phyloP scores from a whole-genome alignment of 306 rosid species.

The Biancaea sappan region DNA sequence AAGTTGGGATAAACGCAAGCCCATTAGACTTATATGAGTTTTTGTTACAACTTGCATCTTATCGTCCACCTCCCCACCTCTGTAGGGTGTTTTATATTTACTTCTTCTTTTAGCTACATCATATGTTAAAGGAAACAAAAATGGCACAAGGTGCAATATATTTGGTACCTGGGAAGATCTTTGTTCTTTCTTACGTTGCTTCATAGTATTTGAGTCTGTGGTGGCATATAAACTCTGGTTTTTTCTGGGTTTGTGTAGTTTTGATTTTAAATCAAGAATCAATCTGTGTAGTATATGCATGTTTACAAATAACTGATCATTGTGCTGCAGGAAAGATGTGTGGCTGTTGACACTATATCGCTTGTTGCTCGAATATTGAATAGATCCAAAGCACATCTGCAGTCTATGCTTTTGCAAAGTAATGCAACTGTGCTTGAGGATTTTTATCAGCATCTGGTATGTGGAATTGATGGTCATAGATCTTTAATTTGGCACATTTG shows the following conservation, averaged over 20 bases:
- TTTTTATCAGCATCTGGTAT: conserved; percentile 87
- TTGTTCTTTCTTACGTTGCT: background rate
- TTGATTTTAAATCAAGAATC: conserved; percentile 24
- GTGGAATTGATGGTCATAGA: conserved; percentile 32
- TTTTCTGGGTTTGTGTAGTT: conserved; percentile 31
- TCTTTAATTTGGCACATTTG: conserved; percentile 13
- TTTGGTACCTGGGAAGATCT: conserved; percentile 8
- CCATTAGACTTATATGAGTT: conserved; percentile 12
- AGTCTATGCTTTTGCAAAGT: conserved; percentile 85
- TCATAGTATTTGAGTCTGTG: conserved; percentile 10
- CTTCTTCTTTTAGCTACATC: conserved; percentile 12
- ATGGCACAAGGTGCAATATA: conserved; percentile 14
- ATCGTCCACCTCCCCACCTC: conserved; percentile 16
- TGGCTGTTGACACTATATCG: conserved; percentile 82
- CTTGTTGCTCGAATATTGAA: conserved; percentile 82
- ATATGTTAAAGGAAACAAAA: background rate
- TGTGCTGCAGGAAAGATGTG: conserved; percentile 90
- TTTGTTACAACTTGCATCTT: conserved; percentile 9
- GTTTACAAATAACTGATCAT: conserved; percentile 30
- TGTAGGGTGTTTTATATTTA: conserved; percentile 15
- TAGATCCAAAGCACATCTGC: conserved; percentile 88
- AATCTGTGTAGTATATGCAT: conserved; percentile 33
- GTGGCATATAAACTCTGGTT: conserved; percentile 21
- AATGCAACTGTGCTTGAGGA: conserved; percentile 86
- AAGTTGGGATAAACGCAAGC: too few species aligned